Percentiles rank a stretch among this genome's conserved stretches.
Evolutionary conservation across 73 alveolate genomes (phyloP).

Genomic region (Paramecium sexaurelia): DNA sequence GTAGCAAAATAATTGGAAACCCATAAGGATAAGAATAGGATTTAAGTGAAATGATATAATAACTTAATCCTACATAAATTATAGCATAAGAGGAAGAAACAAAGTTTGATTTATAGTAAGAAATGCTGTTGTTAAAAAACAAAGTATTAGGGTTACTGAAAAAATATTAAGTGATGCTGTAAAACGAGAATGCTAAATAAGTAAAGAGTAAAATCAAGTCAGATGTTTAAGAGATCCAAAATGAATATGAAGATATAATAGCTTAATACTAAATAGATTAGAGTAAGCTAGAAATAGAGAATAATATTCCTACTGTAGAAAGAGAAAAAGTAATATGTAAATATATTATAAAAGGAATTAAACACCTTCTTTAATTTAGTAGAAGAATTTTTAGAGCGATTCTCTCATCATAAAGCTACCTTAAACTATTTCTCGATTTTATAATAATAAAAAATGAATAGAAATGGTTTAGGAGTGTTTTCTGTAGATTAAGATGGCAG

Average conservation of each 20-base stretch:
- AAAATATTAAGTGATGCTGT: conserved; percentile 12
- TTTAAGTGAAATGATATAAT: not conserved
- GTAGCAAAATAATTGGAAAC: not conserved
- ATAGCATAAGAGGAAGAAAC: not conserved
- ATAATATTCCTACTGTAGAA: conserved; percentile 17
- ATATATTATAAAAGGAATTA: conserved; percentile 1
- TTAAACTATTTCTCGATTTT: conserved; percentile 28
- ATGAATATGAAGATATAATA: not conserved
- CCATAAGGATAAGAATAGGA: conserved; percentile 2
- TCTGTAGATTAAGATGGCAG: conserved; percentile 13
- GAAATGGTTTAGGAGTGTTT: conserved; percentile 47
- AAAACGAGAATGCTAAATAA: conserved; percentile 10
- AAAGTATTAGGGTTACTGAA: conserved; percentile 35
- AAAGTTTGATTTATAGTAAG: not conserved
- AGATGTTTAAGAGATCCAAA: not conserved
- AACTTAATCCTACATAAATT: conserved; percentile 7
- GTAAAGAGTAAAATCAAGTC: not conserved
- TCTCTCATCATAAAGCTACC: conserved; percentile 14
- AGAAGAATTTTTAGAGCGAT: conserved; percentile 43
- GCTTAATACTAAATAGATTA: not conserved
- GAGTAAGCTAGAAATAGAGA: conserved; percentile 16
- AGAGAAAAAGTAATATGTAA: not conserved
- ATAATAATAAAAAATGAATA: not conserved
- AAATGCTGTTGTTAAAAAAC: conserved; percentile 5
- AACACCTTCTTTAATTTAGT: conserved; percentile 12